These are phyloP conservation scores for Jamesozyma gamospora DNA, from an alignment of 805 yeast species.

Conservation along the genomic window DNA sequence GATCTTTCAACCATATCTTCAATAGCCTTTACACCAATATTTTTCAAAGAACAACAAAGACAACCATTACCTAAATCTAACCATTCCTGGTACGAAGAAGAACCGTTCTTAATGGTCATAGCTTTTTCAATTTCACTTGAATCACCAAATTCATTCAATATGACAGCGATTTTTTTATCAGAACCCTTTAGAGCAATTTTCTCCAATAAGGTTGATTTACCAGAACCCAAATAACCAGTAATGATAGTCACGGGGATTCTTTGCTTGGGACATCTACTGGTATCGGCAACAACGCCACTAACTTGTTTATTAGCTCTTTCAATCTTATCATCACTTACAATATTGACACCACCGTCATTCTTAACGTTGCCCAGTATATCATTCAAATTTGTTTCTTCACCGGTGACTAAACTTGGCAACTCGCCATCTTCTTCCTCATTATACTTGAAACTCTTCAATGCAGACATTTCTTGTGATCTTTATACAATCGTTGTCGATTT, in stretches of 20 bases:
- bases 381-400: slow-evolving; percentile 20
- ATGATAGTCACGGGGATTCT: slow-evolving; percentile 86
- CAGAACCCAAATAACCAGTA: slow-evolving; percentile 92
- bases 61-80: slow-evolving; percentile 94
- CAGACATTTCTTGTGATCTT: slow-evolving; percentile 19
- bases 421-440: slow-evolving; percentile 28
- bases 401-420: slow-evolving; percentile 24
- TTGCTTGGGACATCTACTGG: neutral
- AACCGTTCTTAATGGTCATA: slow-evolving; percentile 49
- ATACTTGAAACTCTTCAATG: slow-evolving; percentile 22
- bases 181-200: slow-evolving; percentile 55
- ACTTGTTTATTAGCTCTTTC: slow-evolving; percentile 20
- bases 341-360: slow-evolving; percentile 21
- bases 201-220: slow-evolving; percentile 80
- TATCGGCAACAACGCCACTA: neutral
- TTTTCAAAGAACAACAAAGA: slow-evolving; percentile 91
- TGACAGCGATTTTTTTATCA: slow-evolving; percentile 74
- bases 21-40: slow-evolving; percentile 88
- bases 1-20: slow-evolving; percentile 71
- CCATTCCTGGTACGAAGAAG: slow-evolving; percentile 76
- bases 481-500: too few species aligned
- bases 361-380: slow-evolving; percentile 16
- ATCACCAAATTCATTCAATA: slow-evolving; percentile 87
- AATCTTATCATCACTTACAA: slow-evolving; percentile 25
- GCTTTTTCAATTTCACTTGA: slow-evolving; percentile 83